Percentiles rank a stretch among this genome's conserved stretches.
Conservation (phyloP, 345 rosid genomes). For the Clarkia xantiana region DNA sequence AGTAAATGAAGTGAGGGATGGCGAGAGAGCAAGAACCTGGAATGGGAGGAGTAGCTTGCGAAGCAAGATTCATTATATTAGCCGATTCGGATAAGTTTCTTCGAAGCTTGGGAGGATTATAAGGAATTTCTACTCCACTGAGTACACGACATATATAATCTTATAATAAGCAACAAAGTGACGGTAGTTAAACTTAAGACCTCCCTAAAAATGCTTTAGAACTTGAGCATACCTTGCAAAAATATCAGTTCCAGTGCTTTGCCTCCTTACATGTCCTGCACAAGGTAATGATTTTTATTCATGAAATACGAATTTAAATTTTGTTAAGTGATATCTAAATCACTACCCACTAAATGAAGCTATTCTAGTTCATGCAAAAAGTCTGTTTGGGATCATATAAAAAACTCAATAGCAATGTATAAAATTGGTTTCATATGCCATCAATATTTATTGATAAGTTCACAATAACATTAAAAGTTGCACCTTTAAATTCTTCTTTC, state of each 20-base stretch:
- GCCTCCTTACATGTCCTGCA: constrained; percentile 59
- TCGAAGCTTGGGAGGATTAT: constrained; percentile 35
- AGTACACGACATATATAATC: constrained; percentile 3
- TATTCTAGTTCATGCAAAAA: too few relatives aligned
- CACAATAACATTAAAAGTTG: background rate
- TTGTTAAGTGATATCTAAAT: too few relatives aligned
- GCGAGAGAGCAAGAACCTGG: constrained; percentile 25
- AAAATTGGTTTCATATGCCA: too few relatives aligned
- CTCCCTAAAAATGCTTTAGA: too few relatives aligned
- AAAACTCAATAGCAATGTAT: too few relatives aligned
- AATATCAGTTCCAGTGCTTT: constrained; percentile 55
- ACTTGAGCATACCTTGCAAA: constrained; percentile 32
- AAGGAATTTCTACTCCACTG: constrained; percentile 39
- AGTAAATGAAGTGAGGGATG: background rate
- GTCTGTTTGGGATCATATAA: too few relatives aligned
- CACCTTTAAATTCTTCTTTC: constrained; percentile 55
- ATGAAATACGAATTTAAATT: too few relatives aligned
- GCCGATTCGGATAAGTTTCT: constrained; percentile 63
- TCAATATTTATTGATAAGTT: too few relatives aligned
- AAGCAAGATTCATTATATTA: constrained; percentile 39
- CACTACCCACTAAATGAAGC: too few relatives aligned
- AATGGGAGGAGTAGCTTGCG: constrained; percentile 22
- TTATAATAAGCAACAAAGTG: background rate
- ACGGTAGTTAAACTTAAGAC: too few relatives aligned
- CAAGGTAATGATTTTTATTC: too few relatives aligned